Base-by-base conservation (phyloP, 2,329 filamentous ascomycete genomes). In the Ceratocystis albifundus region DNA sequence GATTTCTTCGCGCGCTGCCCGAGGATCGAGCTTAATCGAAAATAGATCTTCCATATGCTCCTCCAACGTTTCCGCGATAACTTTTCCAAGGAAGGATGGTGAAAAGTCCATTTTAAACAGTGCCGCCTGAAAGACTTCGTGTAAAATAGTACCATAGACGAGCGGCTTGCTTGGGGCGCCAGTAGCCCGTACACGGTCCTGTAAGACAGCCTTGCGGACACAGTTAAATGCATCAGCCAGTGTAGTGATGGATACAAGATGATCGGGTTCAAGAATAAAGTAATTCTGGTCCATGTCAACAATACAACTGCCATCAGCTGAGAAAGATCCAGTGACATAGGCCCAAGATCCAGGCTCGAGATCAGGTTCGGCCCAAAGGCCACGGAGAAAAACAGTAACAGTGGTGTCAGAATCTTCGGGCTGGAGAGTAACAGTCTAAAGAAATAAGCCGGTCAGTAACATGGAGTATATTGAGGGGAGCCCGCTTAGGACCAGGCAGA, bases 151-250 rank as follows among this genome's bases (percentile, higher is more conserved):
- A 61, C 94, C 94, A 73, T 97, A 97, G 0, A 97, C 85, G 71
- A 96, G 85, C 0, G 92, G 85, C 44, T 88, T 83, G 57, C 86
- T 89, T 1, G 89, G 82, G 70, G 90, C 88, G 71, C 87, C 88
- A 0, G 91, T 93, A 7, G 90, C 90, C 75, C 97, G 97, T 71
- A 99, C 88, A 41, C 94, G 87, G 74, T 99, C 93, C 74, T 97
- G 92, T 30, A 99, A 82, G 1, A 97, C 93, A 36, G 94, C 91
- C 69, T 93, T 88, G 20, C 94, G 88, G 73, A 89, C 87, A 73
- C 94, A 99, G 28, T 86, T 87, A 74, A 97, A 96, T 0, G 94
- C 96, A 75, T 99, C 94, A n/a, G 91, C 92, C 55, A 99, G 88
- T 4, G 95, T 90, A 0, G 94, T 97, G 2, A 94, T 88, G 1